Evolutionary conservation across 2,329 filamentous ascomycete species (phyloP).

Genomic region (Cladosporium sp.): DNA sequence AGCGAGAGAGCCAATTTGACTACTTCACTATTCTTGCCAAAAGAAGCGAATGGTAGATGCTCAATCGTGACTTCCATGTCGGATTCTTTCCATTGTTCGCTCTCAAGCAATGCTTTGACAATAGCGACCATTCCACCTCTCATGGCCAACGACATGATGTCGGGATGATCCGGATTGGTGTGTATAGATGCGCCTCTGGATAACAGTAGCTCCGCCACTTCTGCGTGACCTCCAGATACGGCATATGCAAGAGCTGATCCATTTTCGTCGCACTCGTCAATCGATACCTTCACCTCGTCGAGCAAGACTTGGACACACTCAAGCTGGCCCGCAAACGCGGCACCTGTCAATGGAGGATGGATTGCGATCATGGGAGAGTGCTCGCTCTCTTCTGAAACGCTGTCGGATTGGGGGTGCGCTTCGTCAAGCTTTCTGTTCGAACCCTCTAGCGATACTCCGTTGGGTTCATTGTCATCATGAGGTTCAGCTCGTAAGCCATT

Average conservation of each 20-base stretch:
- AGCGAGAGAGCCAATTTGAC: not conserved
- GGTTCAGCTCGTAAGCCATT: no score
- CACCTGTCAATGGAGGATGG: not conserved
- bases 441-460: no score
- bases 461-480: no score
- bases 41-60: not conserved
- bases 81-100: not conserved
- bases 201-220: not conserved
- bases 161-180: not conserved
- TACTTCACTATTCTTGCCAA: not conserved
- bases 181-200: not conserved
- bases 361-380: not conserved
- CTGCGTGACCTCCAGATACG: not conserved
- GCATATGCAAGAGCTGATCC: not conserved
- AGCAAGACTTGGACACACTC: slow-evolving; percentile 1
- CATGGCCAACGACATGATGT: not conserved
- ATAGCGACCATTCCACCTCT: not conserved
- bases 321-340: not conserved
- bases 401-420: not conserved
- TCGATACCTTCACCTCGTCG: not conserved
- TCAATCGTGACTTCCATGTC: not conserved
- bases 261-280: not conserved
- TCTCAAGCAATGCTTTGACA: not conserved
- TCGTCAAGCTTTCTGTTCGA: no score
- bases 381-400: not conserved